Percentiles rank a stretch among this genome's conserved stretches.
phyloP scores from a whole-genome alignment of 306 rosid genomes.

The Comarum palustre region DNA sequence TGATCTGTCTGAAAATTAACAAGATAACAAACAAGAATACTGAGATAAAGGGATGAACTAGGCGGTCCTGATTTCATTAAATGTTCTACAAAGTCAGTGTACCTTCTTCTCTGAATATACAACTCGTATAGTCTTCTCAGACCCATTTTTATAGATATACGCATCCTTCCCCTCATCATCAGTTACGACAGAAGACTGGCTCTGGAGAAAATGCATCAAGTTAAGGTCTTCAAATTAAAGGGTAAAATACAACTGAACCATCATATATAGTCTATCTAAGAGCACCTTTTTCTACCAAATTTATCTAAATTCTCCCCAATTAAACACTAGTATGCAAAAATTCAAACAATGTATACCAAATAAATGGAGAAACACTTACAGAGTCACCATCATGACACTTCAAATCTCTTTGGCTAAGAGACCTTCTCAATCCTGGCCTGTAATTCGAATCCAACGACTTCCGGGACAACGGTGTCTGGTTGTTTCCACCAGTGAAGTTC shows the following conservation, averaged over 20 bases:
- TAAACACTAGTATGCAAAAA: conserved; percentile 8
- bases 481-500: conserved; percentile 44
- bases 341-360: conserved; percentile 3
- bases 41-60: conserved; percentile 16
- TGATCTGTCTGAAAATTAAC: conserved; percentile 49
- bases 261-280: neutral
- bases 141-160: conserved; percentile 43
- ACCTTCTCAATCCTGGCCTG: conserved; percentile 58
- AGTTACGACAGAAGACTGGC: conserved; percentile 82
- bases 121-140: conserved; percentile 46
- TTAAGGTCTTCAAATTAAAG: neutral
- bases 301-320: neutral
- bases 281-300: conserved; percentile 1
- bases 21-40: conserved; percentile 24
- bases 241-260: conserved; percentile 5
- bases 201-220: conserved; percentile 38
- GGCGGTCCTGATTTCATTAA: conserved; percentile 17
- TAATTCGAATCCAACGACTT: conserved; percentile 54
- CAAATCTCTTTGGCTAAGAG: conserved; percentile 74
- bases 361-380: conserved; percentile 44
- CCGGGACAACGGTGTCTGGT: conserved; percentile 31
- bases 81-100: conserved; percentile 6
- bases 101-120: conserved; percentile 69
- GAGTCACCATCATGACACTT: conserved; percentile 80
- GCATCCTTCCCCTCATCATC: conserved; percentile 78